These are phyloP conservation scores for Russula sp. DNA, from an alignment of 768 basidiomycete genomes.

Conservation along the genomic window DNA sequence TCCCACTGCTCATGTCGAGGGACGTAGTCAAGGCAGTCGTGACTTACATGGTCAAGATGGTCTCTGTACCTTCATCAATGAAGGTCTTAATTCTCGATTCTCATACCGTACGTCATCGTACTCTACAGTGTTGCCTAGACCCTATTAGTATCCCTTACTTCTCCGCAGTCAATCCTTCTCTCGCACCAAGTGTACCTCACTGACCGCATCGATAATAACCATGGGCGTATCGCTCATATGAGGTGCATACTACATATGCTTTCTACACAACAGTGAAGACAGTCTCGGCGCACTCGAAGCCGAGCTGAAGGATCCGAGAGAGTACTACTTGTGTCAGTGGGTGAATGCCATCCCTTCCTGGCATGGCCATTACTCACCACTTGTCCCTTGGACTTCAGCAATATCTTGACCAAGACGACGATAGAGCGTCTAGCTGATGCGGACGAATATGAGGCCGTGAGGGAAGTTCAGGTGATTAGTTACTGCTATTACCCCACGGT, in stretches of 20 bases:
- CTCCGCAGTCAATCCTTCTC: constrained; percentile 88
- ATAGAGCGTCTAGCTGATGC: too few species aligned
- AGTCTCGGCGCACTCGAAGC: constrained; percentile 77
- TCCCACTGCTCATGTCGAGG: too few species aligned
- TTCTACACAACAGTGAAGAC: constrained; percentile 76
- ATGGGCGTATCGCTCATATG: constrained; percentile 92
- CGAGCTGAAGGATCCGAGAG: constrained; percentile 81
- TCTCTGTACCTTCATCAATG: constrained; percentile 80
- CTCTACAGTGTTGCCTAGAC: constrained; percentile 46
- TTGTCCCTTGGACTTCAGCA: too few species aligned
- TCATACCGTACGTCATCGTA: constrained; percentile 45
- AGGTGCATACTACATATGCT: constrained; percentile 97
- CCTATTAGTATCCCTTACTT: constrained; percentile 90
- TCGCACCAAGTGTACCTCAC: constrained; percentile 97
- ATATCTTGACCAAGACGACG: too few species aligned
- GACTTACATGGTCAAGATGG: constrained; percentile 79
- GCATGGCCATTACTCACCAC: too few species aligned
- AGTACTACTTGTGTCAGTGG: constrained; percentile 98
- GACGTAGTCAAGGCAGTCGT: constrained; percentile 85
- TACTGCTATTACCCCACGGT: too few species aligned
- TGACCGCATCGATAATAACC: constrained; percentile 93
- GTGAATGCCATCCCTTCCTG: constrained; percentile 43
- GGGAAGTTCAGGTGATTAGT: too few species aligned
- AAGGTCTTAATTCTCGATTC: constrained; percentile 49
- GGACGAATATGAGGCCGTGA: too few species aligned